Percentiles rank a stretch among this genome's conserved stretches.
Evolutionary conservation across 2,329 filamentous ascomycete species (phyloP).

Genomic region (Stylonectria norvegica): DNA sequence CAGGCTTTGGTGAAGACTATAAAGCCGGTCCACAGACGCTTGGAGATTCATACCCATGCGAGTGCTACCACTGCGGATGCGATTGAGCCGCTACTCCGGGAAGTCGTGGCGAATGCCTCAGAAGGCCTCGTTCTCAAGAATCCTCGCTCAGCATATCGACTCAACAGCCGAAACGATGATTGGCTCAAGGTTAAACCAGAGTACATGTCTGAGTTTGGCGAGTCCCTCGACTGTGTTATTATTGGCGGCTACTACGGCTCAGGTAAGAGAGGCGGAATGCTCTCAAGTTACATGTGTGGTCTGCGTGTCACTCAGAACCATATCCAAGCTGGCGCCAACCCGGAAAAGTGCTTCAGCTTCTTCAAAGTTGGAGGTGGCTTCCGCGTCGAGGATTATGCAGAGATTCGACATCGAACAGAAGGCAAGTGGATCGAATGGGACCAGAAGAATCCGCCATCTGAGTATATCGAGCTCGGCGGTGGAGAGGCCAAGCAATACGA

Average conservation of each 20-base stretch:
- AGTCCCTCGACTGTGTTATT: constrained; percentile 84
- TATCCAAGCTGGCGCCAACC: constrained; percentile 54
- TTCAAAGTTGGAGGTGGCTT: constrained; percentile 98
- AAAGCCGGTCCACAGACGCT: constrained; percentile 64
- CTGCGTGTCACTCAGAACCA: constrained; percentile 71
- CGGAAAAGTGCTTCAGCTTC: constrained; percentile 86
- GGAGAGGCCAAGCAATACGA: constrained; percentile 69
- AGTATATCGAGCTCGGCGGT: constrained; percentile 79
- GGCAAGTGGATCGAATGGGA: constrained; percentile 93
- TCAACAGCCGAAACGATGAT: constrained; percentile 89
- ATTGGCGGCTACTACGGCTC: constrained; percentile 92
- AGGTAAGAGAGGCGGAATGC: constrained; percentile 73
- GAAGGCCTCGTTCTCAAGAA: constrained; percentile 95
- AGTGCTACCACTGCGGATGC: constrained; percentile 64
- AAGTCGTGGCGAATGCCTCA: constrained; percentile 80
- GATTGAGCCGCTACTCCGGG: constrained; percentile 75
- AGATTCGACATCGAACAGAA: constrained; percentile 78
- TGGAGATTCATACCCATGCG: constrained; percentile 77
- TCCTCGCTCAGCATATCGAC: constrained; percentile 76
- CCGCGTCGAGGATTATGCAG: constrained; percentile 76
- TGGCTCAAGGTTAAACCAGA: constrained; percentile 99
- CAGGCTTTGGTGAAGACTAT: constrained; percentile 71
- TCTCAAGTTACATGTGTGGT: constrained; percentile 90
- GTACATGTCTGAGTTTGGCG: constrained; percentile 95
- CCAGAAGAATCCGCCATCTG: constrained; percentile 66